Percentiles rank a stretch among this genome's conserved stretches.
Evolutionary conservation across 176 grass and related monocot genomes (phyloP).

Genomic region (Saccharum spontaneum): DNA sequence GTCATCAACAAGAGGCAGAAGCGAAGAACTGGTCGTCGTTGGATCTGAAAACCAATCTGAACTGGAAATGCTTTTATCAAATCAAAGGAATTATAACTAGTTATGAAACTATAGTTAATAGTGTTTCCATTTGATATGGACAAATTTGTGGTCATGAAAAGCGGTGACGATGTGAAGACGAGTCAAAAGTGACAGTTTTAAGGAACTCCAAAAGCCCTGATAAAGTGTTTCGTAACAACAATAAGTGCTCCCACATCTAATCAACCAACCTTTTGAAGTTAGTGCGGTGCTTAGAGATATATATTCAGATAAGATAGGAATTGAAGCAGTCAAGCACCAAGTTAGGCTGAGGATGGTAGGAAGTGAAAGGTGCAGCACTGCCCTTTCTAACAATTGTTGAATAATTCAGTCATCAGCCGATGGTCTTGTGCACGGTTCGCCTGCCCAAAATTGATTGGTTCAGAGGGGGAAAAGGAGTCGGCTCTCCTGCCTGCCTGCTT

Average conservation of each 20-base stretch:
- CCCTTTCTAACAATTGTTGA: slow-evolving; percentile 4
- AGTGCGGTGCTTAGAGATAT: slow-evolving; percentile 10
- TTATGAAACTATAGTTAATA: background rate
- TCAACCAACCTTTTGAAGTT: slow-evolving; percentile 35
- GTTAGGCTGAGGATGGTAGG: slow-evolving; percentile 8
- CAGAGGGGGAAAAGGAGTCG: background rate
- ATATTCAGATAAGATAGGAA: slow-evolving; percentile 37
- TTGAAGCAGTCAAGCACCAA: slow-evolving; percentile 27
- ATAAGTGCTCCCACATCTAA: slow-evolving; percentile 16
- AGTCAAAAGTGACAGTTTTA: slow-evolving; percentile 39
- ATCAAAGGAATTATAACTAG: background rate
- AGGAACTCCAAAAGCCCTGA: slow-evolving; percentile 12
- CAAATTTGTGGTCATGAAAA: slow-evolving; percentile 28
- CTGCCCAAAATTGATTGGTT: background rate
- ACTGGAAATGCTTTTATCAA: background rate
- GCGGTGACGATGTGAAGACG: slow-evolving; percentile 11
- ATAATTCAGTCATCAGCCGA: slow-evolving; percentile 23
- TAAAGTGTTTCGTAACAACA: slow-evolving; percentile 3
- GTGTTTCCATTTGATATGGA: slow-evolving; percentile 14
- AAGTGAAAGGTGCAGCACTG: slow-evolving; percentile 13
- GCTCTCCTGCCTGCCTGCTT: background rate
- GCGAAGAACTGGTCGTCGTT: background rate
- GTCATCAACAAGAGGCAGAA: background rate
- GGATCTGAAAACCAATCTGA: background rate
- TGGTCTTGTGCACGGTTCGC: slow-evolving; percentile 1